These are phyloP conservation scores for Poronia punctata DNA, from an alignment of 495 filamentous ascomycete species.

Conservation along the genomic window DNA sequence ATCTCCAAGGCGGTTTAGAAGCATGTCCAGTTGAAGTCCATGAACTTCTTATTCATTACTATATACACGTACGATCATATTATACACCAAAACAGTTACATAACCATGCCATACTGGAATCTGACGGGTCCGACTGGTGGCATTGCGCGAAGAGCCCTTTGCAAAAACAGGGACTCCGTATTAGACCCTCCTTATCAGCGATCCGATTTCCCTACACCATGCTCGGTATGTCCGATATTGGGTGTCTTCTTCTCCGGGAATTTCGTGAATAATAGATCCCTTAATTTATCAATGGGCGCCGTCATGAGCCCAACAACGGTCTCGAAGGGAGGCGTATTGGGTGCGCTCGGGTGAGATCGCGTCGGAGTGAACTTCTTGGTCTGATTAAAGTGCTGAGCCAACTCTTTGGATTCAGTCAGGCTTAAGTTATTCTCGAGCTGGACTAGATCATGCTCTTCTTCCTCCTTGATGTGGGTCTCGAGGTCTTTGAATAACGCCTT, in stretches of 20 bases:
- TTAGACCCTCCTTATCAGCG: not conserved
- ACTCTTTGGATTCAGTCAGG: conserved; percentile 25
- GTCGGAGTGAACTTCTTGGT: conserved; percentile 59
- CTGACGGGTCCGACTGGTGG: too few species aligned
- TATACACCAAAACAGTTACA: too few species aligned
- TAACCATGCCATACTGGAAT: not conserved
- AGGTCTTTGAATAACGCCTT: conserved; percentile 47
- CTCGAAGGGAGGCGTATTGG: conserved; percentile 46
- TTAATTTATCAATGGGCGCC: conserved; percentile 45
- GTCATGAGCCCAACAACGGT: conserved; percentile 42
- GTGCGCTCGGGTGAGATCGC: conserved; percentile 47
- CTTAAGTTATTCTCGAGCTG: conserved; percentile 44
- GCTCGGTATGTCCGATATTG: conserved; percentile 3
- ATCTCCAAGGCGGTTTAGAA: too few species aligned
- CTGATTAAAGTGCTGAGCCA: conserved; percentile 48
- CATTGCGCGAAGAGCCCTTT: too few species aligned
- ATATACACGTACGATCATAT: too few species aligned
- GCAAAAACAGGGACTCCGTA: too few species aligned
- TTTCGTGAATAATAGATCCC: conserved; percentile 37
- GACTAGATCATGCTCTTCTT: conserved; percentile 52
- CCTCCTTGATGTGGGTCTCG: conserved; percentile 52
- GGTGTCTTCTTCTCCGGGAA: conserved; percentile 30
- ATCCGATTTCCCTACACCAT: conserved; percentile 8
- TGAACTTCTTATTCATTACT: too few species aligned
- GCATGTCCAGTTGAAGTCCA: too few species aligned